Conservation (phyloP, 2,329 filamentous ascomycete genomes). For the Proliferodiscus dingleyae region DNA sequence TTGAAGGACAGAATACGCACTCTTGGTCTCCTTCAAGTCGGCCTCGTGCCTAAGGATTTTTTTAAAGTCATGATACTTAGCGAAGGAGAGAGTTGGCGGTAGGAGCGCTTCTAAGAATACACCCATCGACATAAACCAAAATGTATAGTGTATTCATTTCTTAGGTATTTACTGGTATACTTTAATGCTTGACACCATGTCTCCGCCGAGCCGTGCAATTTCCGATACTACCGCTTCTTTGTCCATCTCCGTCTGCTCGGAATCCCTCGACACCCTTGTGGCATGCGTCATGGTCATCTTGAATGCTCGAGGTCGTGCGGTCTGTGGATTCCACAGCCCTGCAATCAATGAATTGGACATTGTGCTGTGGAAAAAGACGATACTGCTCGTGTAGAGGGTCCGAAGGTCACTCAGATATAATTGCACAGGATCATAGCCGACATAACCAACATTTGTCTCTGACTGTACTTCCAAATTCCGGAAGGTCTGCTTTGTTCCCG, state of each 20-base stretch:
- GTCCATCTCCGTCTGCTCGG: slow-evolving; percentile 53
- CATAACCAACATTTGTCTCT: slow-evolving; percentile 35
- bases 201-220: slow-evolving; percentile 63
- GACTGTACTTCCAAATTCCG: slow-evolving; percentile 72
- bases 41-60: no score
- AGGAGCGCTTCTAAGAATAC: background rate
- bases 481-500: slow-evolving; percentile 49
- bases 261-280: slow-evolving; percentile 48
- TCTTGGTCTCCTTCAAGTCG: no score
- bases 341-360: slow-evolving; percentile 52
- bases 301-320: slow-evolving; percentile 47
- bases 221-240: slow-evolving; percentile 64
- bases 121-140: no score
- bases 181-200: slow-evolving; percentile 65
- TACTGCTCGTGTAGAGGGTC: slow-evolving; percentile 58
- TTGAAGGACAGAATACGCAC: no score
- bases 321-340: slow-evolving; percentile 60
- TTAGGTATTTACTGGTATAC: slow-evolving; percentile 5
- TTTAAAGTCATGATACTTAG: no score
- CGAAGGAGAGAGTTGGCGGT: no score
- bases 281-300: slow-evolving; percentile 68
- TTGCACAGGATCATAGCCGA: slow-evolving; percentile 56
- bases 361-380: slow-evolving; percentile 76
- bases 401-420: slow-evolving; percentile 65
- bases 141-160: no score